A percentile compares a stretch with the other conserved stretches of the same genome.
These are phyloP conservation scores for Irpex sp. DNA, from an alignment of 1,284 basidiomycete species.

Conservation along the genomic window DNA sequence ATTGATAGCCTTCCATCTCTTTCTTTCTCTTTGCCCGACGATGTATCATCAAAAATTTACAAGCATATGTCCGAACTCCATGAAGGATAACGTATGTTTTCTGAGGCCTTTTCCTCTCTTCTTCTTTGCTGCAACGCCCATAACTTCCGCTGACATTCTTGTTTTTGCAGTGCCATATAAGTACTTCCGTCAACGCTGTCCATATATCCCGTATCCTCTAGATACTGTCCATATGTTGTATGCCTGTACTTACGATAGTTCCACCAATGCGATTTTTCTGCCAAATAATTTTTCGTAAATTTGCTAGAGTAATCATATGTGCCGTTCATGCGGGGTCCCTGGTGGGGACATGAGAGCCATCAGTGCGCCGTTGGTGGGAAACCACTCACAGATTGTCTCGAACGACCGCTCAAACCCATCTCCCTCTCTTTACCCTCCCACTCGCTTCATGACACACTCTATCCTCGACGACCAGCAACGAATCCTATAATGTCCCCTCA, in stretches of 20 bases:
- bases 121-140: not conserved
- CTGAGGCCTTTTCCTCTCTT: slow-evolving; percentile 36
- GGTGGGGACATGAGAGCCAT: no score
- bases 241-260: no score
- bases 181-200: no score
- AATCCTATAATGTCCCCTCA: not conserved
- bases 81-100: slow-evolving; percentile 42
- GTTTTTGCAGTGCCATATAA: no score
- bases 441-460: not conserved
- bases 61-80: slow-evolving; percentile 58
- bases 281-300: no score
- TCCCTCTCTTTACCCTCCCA: not conserved
- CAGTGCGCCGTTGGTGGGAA: no score
- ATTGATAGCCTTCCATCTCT: not conserved
- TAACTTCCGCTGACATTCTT: no score
- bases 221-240: no score
- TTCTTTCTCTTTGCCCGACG: slow-evolving; percentile 25
- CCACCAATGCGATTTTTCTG: no score
- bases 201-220: no score
- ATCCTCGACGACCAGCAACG: not conserved
- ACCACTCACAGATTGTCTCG: not conserved
- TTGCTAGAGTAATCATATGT: no score
- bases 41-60: slow-evolving; percentile 38
- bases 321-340: no score
- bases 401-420: not conserved